Conservation (phyloP, 2,329 filamentous ascomycete genomes). For the Talaromyces sp. region DNA sequence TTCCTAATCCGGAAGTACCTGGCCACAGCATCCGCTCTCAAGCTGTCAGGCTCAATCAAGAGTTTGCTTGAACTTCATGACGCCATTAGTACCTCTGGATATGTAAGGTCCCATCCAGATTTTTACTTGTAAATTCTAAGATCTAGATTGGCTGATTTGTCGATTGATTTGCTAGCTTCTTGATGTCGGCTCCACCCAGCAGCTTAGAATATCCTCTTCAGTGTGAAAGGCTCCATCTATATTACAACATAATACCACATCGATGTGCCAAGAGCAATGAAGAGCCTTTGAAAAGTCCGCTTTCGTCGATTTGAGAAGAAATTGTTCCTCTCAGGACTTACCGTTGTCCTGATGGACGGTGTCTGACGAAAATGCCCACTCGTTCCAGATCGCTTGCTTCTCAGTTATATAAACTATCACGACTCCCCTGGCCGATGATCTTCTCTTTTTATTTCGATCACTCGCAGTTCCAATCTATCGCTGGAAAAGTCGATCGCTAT, state of each 20-base stretch:
- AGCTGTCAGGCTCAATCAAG: background rate
- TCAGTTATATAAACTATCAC: slow-evolving; percentile 19
- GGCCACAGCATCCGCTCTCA: slow-evolving; percentile 3
- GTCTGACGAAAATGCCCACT: slow-evolving; percentile 1
- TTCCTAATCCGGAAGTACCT: slow-evolving; percentile 20
- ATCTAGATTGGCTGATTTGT: background rate
- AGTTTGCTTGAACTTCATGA: slow-evolving; percentile 9
- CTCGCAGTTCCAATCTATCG: slow-evolving; percentile 14
- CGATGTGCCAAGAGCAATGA: background rate
- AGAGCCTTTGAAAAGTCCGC: background rate
- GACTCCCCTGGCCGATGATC: background rate
- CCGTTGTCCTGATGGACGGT: slow-evolving; percentile 4
- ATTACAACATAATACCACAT: slow-evolving; percentile 13
- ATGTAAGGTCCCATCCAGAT: slow-evolving; percentile 15
- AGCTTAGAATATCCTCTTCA: background rate
- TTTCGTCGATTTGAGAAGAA: slow-evolving; percentile 11
- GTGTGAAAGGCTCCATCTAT: background rate
- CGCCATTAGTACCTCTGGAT: slow-evolving; percentile 12
- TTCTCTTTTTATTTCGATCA: background rate
- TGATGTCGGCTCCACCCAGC: background rate
- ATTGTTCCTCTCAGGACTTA: background rate
- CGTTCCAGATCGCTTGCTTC: background rate
- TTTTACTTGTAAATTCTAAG: background rate
- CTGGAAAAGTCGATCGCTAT: slow-evolving; percentile 20
- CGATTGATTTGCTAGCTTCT: background rate